Percentiles rank a stretch among this genome's conserved stretches.
Conservation (phyloP, 768 basidiomycete species). For the Pleurotus tuoliensis region DNA sequence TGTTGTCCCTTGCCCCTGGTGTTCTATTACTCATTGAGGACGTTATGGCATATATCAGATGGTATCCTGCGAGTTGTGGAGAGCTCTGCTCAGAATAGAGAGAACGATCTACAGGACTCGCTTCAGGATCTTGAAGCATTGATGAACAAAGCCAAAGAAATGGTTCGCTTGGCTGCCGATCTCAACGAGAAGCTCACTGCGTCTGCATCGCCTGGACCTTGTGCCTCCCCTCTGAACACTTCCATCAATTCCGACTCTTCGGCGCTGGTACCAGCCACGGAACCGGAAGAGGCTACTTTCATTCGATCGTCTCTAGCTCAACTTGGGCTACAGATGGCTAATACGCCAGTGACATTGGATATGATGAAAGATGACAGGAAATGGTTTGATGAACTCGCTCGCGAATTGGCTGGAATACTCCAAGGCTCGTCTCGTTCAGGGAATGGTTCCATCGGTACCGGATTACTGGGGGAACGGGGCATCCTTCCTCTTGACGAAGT, state of each 20-base stretch:
- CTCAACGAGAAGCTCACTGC: constrained; percentile 79
- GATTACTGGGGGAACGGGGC: constrained; percentile 77
- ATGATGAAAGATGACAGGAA: constrained; percentile 79
- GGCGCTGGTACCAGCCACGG: constrained; percentile 37
- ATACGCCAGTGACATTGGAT: constrained; percentile 82
- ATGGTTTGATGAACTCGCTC: constrained; percentile 79
- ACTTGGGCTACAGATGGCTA: constrained; percentile 75
- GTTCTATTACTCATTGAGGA: constrained; percentile 7
- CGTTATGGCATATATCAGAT: constrained; percentile 38
- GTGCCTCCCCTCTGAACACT: constrained; percentile 1
- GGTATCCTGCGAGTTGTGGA: constrained; percentile 80
- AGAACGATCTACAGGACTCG: constrained; percentile 68
- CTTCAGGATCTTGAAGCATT: constrained; percentile 86
- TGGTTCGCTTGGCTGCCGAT: constrained; percentile 86
- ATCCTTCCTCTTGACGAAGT: constrained; percentile 88
- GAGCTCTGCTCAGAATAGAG: constrained; percentile 56
- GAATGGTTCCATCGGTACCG: constrained; percentile 21
- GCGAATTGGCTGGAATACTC: constrained; percentile 76
- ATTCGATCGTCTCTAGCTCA: constrained; percentile 88
- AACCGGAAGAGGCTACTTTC: constrained; percentile 82
- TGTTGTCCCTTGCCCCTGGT: constrained; percentile 14
- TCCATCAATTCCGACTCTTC: constrained; percentile 16
- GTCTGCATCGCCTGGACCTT: constrained; percentile 18
- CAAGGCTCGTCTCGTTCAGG: constrained; percentile 35
- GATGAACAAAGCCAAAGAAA: constrained; percentile 88